Evolutionary conservation across 768 basidiomycete species (phyloP).

Genomic region (Galerina sulciceps): DNA sequence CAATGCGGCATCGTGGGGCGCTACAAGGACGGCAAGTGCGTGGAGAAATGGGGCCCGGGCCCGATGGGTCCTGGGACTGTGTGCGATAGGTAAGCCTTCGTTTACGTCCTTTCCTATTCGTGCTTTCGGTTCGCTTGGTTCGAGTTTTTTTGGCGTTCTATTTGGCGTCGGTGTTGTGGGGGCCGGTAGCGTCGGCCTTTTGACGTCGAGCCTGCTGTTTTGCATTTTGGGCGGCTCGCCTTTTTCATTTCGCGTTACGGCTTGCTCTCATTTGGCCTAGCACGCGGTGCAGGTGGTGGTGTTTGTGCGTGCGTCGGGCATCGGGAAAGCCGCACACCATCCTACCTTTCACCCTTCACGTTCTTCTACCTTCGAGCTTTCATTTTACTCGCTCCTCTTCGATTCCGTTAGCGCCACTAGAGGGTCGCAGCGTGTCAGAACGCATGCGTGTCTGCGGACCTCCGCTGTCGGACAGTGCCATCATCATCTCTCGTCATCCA

Average conservation of each 20-base stretch:
- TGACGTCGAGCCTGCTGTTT: neutral
- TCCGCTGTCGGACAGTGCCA: neutral
- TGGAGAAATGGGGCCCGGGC: conserved; percentile 88
- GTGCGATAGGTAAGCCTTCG: conserved; percentile 63
- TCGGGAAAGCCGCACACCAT: neutral
- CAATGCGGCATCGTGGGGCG: conserved; percentile 76
- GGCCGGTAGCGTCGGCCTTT: too few relatives aligned
- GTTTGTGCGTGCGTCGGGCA: neutral
- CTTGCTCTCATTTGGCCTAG: neutral
- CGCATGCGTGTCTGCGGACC: neutral
- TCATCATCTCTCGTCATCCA: neutral
- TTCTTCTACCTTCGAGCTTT: neutral
- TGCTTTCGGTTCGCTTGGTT: neutral
- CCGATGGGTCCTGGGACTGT: conserved; percentile 85
- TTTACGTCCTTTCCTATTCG: conserved; percentile 10
- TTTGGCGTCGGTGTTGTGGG: too few relatives aligned
- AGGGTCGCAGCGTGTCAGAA: too few relatives aligned
- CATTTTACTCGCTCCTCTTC: neutral
- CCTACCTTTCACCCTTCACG: too few relatives aligned
- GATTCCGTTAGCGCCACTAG: neutral
- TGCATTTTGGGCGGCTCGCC: neutral
- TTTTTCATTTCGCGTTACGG: neutral
- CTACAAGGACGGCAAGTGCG: conserved; percentile 85
- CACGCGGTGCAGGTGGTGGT: neutral
- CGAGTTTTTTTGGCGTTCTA: neutral